Conservation (phyloP, 2,329 filamentous ascomycete genomes). For the Nothopassalora personata region DNA sequence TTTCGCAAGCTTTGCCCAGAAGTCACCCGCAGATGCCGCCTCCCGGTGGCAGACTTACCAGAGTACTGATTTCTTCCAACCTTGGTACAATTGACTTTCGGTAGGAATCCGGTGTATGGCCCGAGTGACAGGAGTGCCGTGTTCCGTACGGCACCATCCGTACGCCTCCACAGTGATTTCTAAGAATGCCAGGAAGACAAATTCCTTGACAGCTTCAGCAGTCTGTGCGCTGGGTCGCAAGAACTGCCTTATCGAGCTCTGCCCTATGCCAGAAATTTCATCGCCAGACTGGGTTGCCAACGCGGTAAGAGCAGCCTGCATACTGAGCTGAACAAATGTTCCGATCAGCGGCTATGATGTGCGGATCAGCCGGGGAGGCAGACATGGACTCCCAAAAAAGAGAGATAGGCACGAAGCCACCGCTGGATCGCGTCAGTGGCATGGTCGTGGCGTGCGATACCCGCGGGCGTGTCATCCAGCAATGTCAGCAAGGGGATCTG, state of each 20-base stretch:
- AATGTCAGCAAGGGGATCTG: slow-evolving; percentile 4
- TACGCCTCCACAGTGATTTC: background rate
- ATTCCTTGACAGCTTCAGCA: background rate
- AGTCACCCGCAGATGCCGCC: background rate
- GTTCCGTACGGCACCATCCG: background rate
- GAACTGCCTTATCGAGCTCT: background rate
- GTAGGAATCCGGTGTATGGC: background rate
- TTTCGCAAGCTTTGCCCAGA: background rate
- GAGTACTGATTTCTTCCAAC: background rate
- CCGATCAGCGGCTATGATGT: background rate
- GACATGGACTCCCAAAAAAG: background rate
- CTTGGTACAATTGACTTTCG: background rate
- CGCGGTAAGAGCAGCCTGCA: background rate
- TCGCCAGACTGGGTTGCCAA: background rate
- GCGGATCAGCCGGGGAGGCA: background rate
- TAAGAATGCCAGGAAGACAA: background rate
- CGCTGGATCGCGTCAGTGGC: background rate
- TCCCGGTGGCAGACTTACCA: background rate
- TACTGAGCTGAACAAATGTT: background rate
- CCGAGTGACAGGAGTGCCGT: background rate
- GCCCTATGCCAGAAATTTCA: background rate
- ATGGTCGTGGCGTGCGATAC: background rate
- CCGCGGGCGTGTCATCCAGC: background rate
- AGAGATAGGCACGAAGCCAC: background rate
- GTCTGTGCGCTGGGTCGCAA: background rate